Evolutionary conservation across 1,284 basidiomycete genomes (phyloP).

Genomic region (Pseudozyma sp.): DNA sequence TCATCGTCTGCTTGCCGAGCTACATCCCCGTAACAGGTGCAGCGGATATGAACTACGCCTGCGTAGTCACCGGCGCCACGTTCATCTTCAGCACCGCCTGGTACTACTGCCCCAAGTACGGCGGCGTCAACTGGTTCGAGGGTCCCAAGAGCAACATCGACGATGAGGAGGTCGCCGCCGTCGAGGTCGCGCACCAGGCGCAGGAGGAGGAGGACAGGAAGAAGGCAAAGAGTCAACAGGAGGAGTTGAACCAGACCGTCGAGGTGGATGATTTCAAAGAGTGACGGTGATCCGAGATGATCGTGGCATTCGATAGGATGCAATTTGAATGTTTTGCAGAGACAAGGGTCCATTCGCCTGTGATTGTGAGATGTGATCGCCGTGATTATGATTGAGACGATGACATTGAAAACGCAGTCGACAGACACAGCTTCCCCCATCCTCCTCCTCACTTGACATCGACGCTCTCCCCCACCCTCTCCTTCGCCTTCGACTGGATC

Average conservation of each 20-base stretch:
- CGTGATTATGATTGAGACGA: no score
- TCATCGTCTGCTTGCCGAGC: constrained; percentile 49
- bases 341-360: no score
- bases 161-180: constrained; percentile 34
- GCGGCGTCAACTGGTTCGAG: constrained; percentile 47
- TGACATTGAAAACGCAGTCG: no score
- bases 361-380: no score
- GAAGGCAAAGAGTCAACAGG: constrained; percentile 30
- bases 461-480: no score
- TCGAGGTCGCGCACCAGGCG: constrained; percentile 20
- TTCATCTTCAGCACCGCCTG: constrained; percentile 42
- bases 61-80: constrained; percentile 44
- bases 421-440: no score
- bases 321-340: not conserved
- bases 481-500: not conserved
- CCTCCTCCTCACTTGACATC: no score
- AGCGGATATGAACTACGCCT: constrained; percentile 52
- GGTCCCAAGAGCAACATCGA: constrained; percentile 49
- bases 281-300: no score
- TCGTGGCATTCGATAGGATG: no score
- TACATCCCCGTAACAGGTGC: constrained; percentile 41
- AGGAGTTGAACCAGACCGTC: constrained; percentile 25
- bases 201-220: constrained; percentile 26
- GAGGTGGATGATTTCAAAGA: constrained; percentile 34
- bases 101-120: constrained; percentile 52